Evolutionary conservation across 2,329 filamentous ascomycete species (phyloP), one percentile per base, ranked within the genome.

Genomic region (Tolypocladium paradoxum): DNA sequence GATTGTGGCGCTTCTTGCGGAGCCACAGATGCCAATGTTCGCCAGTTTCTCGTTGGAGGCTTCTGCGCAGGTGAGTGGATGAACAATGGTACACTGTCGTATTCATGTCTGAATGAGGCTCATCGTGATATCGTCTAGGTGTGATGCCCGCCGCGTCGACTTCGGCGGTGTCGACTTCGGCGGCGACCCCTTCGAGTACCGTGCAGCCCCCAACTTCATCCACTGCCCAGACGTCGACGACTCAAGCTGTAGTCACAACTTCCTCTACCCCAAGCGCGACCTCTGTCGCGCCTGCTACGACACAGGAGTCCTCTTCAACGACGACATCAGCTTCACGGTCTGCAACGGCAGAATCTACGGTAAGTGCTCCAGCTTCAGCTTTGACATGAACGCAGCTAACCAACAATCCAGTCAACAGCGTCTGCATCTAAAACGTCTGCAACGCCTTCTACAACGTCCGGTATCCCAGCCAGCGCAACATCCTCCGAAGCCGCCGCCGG

Each of bases 1-100:
- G 69, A 72, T 49, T 72, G 70, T 54, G 64, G 65, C 34, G 56
- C 55, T 27, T 60, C 62, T 11, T 70, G 68, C 49, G 57, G 58
- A 7, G 63, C 65, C 14, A 61, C 59, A 4, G 62, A 63, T 6
- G 54, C 60, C 29, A 63, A 68, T 52, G 56, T 70, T 11, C 61
- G 63, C 18, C 48, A 58, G 8, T 67, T 60, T 33, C 55, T 60
- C 16, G 60, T 60, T 16, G 53, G 56, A 1, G 46, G 57, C 6
- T 57, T 68, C 35, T 71, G 51, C 34, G 53, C 54, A 31, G 56
- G 58, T 60, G 43, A 58, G 51, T 12, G 6, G 12, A 24, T 9
- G 12, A 2, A 27, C 18, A 20, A 9, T 34, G 12, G 22, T 51
- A 14, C 24, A 35, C 7, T 47, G 24, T 18, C n/a, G 6, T 31